Evolutionary conservation across 148 eudicot species (phyloP).

Genomic region (Camellia japonica): DNA sequence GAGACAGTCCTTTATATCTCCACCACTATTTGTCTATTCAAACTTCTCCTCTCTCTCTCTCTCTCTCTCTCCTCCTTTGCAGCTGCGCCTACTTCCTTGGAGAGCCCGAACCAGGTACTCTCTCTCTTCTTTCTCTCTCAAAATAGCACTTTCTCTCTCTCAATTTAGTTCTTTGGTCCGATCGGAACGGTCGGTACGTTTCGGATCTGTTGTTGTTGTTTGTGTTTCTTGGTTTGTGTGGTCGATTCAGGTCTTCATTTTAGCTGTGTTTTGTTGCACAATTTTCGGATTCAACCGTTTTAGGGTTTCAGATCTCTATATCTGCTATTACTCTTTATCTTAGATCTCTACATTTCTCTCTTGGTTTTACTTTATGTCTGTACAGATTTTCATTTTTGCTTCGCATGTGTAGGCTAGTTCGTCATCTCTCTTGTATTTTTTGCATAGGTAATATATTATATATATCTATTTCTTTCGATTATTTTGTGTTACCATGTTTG

Average conservation of each 20-base stretch:
- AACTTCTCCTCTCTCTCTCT: neutral
- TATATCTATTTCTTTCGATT: neutral
- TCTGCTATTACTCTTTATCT: neutral
- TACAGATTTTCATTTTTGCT: neutral
- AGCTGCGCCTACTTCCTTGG: neutral
- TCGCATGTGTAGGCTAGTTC: neutral
- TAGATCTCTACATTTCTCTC: slow-evolving; percentile 4
- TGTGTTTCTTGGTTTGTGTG: neutral
- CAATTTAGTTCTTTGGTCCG: neutral
- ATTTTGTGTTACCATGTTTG: neutral
- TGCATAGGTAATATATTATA: neutral
- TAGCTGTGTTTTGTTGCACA: neutral
- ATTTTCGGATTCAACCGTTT: neutral
- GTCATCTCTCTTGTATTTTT: neutral
- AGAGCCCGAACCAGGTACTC: neutral
- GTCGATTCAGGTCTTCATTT: neutral
- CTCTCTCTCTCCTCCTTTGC: neutral
- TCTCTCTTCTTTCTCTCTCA: neutral
- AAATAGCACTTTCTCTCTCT: neutral
- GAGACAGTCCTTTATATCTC: neutral
- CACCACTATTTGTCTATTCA: neutral
- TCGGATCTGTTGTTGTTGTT: neutral
- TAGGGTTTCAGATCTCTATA: slow-evolving; percentile 13
- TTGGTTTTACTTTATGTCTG: neutral
- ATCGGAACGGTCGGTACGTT: neutral